These are phyloP conservation scores for Obba rivulosa DNA, from an alignment of 768 basidiomycete species.

Conservation along the genomic window DNA sequence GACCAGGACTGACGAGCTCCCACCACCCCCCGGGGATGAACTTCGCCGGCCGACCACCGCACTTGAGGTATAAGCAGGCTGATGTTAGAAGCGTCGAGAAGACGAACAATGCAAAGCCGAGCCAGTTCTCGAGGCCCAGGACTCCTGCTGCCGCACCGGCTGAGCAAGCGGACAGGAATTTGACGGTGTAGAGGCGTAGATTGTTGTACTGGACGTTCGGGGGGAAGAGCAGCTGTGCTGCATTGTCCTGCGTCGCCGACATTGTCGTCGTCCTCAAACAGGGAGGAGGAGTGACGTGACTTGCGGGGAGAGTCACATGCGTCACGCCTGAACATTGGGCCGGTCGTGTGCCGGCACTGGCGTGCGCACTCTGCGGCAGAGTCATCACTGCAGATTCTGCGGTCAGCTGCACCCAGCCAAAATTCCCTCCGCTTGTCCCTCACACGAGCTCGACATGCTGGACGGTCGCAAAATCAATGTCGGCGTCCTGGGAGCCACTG, in stretches of 20 bases:
- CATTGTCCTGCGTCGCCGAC: constrained; percentile 33
- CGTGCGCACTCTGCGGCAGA: constrained; percentile 2
- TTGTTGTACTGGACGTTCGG: constrained; percentile 66
- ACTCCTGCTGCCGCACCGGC: constrained; percentile 86
- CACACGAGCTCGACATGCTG: constrained; percentile 7
- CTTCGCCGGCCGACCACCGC: constrained; percentile 56
- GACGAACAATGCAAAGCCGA: constrained; percentile 77
- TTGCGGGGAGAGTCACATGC: background rate
- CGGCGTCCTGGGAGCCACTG: constrained; percentile 83
- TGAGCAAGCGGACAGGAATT: constrained; percentile 80
- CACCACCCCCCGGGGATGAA: constrained; percentile 58
- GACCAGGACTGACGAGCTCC: constrained; percentile 77
- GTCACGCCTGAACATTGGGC: background rate
- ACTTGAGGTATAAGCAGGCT: constrained; percentile 66
- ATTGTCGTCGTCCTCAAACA: constrained; percentile 13
- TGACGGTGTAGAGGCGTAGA: constrained; percentile 52
- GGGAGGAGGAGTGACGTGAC: background rate
- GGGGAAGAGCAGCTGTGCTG: constrained; percentile 57
- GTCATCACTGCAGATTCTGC: background rate
- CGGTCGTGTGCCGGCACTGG: background rate
- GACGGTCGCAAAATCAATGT: constrained; percentile 38
- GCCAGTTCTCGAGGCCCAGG: constrained; percentile 81
- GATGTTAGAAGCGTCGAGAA: constrained; percentile 64
- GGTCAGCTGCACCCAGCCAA: background rate
- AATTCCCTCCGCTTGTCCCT: background rate